phyloP scores from a whole-genome alignment of 176 grass and related monocot genomes.

The Thinopyrum elongatum region DNA sequence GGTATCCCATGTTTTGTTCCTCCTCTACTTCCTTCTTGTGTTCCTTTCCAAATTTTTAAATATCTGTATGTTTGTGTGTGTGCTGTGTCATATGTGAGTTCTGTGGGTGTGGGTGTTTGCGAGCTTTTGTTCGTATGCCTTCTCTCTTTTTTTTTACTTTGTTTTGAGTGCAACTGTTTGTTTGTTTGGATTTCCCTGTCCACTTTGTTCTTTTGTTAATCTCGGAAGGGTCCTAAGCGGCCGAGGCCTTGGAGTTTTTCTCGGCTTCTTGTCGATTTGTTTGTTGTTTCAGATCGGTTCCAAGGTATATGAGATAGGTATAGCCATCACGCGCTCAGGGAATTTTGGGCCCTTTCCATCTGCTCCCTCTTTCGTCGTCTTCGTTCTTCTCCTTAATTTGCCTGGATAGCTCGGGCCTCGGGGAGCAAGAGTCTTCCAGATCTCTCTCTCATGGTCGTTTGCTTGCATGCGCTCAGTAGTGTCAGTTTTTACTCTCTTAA shows the following conservation, averaged over 20 bases:
- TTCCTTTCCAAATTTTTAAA: conserved; percentile 49
- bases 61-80: conserved; percentile 29
- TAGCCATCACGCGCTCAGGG: conserved; percentile 20
- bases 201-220: conserved; percentile 86
- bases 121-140: conserved; percentile 75
- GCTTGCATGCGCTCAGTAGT: conserved; percentile 42
- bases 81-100: conserved; percentile 44
- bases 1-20: conserved; percentile 23
- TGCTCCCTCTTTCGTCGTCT: conserved; percentile 38
- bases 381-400: conserved; percentile 37
- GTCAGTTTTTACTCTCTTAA: conserved; percentile 10
- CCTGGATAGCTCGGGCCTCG: neutral
- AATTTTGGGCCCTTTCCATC: conserved; percentile 49
- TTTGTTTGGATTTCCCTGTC: conserved; percentile 93
- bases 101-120: conserved; percentile 56
- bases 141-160: conserved; percentile 54
- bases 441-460: conserved; percentile 38
- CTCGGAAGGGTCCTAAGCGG: conserved; percentile 62
- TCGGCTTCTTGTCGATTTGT: conserved; percentile 62
- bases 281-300: conserved; percentile 60
- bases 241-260: conserved; percentile 69
- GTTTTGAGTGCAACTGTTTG: conserved; percentile 93
- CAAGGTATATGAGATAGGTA: conserved; percentile 38
- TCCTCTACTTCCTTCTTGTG: conserved; percentile 12
- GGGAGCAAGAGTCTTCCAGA: conserved; percentile 21